Base-by-base conservation (phyloP, 1,139 yeast genomes). In the Pneumocystis wakefieldiae region DNA sequence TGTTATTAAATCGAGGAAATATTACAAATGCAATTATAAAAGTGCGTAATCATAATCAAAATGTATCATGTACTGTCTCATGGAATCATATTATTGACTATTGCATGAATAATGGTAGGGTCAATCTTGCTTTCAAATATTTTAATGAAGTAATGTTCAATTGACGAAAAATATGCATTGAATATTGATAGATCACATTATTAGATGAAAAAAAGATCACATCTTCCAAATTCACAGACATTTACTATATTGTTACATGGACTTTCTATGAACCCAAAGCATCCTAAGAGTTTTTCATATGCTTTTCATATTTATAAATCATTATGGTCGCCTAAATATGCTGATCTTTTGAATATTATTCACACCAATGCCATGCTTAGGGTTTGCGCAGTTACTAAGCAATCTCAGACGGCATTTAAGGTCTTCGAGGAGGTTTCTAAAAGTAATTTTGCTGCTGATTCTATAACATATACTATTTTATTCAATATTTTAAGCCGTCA, bases 171-270 rank as follows among this genome's bases (percentile, higher is more conserved):
- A 4, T 57, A 10, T 28, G 24, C n/a, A 10, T 19, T 37, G 29
- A 37, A 39, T 57, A 57, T 24, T 15, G n/a, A 48, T 48, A 24
- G 32, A 48, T 48, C 8, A 48, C 28, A 48, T 14, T 48, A 17
- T 24, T 37, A 65, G 64, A 66, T 66, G 68, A 59, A 64, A 8
- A 32, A 60, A 32, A 59, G 65, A 7, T 67, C 65, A 3, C 39
- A 61, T n/a, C 28, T 36, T 14, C 68, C 68, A 8, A 65, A 66
- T 58, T 60, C 60, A 3, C 61, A 58, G 10, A 66, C 68, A 6
- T 63, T 58, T 41, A 66, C 68, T 10, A 58, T 63, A 6, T 55
- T 66, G 14, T 61, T 66, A 36, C 57, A 62, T 57, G 68, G 68
- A 3, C 62, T 66, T 10, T 64, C 67, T 17, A 41, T 60, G 15